These are phyloP conservation scores for Fusarium siculi DNA, from an alignment of 2,329 filamentous ascomycete species.

Conservation along the genomic window DNA sequence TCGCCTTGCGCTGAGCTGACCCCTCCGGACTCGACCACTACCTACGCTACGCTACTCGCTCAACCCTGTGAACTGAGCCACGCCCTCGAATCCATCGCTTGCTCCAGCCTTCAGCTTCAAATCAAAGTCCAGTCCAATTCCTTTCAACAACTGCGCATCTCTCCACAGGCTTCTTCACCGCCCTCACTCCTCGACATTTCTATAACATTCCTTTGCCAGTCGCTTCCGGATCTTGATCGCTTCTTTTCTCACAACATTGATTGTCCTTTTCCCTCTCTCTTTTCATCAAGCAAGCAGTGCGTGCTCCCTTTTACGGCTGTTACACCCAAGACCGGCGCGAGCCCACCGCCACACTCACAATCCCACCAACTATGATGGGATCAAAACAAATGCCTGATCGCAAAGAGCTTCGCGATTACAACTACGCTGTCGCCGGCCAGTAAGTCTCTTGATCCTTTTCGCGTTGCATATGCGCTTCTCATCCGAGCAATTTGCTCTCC, in stretches of 20 bases:
- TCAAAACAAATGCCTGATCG: constrained; percentile 62
- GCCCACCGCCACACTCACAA: constrained; percentile 30
- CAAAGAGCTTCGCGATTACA: constrained; percentile 74
- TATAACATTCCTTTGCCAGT: constrained; percentile 27
- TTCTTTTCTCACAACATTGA: constrained; percentile 4
- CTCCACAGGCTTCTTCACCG: constrained; percentile 22
- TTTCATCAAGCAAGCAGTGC: neutral
- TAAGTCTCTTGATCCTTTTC: constrained; percentile 59
- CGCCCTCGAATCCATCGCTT: constrained; percentile 23
- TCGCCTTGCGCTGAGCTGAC: constrained; percentile 32
- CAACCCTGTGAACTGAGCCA: constrained; percentile 24
- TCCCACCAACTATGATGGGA: constrained; percentile 36
- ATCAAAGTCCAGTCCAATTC: constrained; percentile 9
- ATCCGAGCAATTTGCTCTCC: neutral
- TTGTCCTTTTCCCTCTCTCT: neutral
- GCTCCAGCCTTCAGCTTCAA: constrained; percentile 21
- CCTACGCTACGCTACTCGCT: neutral
- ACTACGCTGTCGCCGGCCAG: constrained; percentile 86
- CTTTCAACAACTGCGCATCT: constrained; percentile 31
- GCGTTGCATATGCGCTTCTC: constrained; percentile 16
- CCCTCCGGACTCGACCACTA: neutral
- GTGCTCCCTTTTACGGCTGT: neutral
- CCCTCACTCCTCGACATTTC: constrained; percentile 2
- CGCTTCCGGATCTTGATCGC: constrained; percentile 22
- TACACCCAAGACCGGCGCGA: constrained; percentile 24